These are phyloP conservation scores for Wakefieldia striispora DNA, from an alignment of 768 basidiomycete species.

Conservation along the genomic window DNA sequence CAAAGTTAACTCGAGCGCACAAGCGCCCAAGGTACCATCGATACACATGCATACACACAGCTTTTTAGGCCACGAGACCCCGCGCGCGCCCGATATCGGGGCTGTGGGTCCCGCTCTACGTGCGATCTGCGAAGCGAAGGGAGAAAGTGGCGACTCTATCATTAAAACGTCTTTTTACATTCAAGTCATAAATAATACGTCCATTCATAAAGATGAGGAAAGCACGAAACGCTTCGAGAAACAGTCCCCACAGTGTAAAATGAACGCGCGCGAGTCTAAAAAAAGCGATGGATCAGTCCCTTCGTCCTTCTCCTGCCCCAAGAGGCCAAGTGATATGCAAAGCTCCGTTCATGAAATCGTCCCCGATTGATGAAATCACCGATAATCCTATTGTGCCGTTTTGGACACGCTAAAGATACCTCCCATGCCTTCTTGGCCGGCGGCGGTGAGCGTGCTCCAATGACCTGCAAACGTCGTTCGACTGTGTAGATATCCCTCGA, in stretches of 20 bases:
- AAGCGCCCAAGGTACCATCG: too few relatives aligned
- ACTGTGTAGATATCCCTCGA: slow-evolving; percentile 53
- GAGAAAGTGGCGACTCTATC: too few relatives aligned
- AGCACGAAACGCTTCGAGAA: background rate
- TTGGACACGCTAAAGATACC: slow-evolving; percentile 63
- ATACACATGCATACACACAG: slow-evolving; percentile 4
- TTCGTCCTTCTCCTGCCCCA: background rate
- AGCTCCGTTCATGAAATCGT: slow-evolving; percentile 26
- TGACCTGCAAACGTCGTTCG: slow-evolving; percentile 51
- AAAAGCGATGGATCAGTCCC: background rate
- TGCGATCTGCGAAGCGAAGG: slow-evolving; percentile 8
- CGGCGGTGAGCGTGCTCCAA: slow-evolving; percentile 42
- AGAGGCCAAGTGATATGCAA: slow-evolving; percentile 4
- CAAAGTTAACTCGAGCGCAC: slow-evolving; percentile 20
- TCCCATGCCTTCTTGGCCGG: slow-evolving; percentile 35
- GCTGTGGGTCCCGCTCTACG: slow-evolving; percentile 10
- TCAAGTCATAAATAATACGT: too few relatives aligned
- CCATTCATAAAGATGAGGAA: slow-evolving; percentile 3
- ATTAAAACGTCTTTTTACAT: too few relatives aligned
- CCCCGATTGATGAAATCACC: slow-evolving; percentile 21
- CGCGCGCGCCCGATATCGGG: background rate
- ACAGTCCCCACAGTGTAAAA: slow-evolving; percentile 26
- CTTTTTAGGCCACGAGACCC: slow-evolving; percentile 3
- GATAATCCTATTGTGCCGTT: slow-evolving; percentile 29
- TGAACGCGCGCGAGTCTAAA: slow-evolving; percentile 3